These are phyloP conservation scores for Cercospora canescens DNA, from an alignment of 2,329 filamentous ascomycete genomes.

Conservation along the genomic window DNA sequence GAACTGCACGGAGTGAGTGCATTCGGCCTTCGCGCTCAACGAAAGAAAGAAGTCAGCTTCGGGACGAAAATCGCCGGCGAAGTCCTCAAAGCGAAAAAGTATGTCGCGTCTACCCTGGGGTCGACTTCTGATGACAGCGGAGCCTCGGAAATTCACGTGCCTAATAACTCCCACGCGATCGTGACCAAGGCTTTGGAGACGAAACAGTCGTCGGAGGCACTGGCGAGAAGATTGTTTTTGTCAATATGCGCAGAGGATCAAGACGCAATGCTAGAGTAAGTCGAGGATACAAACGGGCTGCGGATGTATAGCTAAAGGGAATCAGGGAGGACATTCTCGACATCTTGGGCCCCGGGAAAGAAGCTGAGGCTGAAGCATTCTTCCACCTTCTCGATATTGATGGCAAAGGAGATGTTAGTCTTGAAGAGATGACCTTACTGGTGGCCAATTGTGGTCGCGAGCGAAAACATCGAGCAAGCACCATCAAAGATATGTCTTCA, in stretches of 20 bases:
- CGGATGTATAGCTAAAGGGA: background rate
- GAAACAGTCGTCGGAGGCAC: constrained; percentile 30
- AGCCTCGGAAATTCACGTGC: constrained; percentile 74
- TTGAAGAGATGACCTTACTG: constrained; percentile 35
- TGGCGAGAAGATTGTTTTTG: constrained; percentile 36
- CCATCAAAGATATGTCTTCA: constrained; percentile 36
- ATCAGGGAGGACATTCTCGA: constrained; percentile 24
- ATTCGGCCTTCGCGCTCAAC: constrained; percentile 48
- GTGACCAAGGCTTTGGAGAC: constrained; percentile 33
- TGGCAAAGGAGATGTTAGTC: constrained; percentile 35
- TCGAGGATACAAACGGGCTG: background rate
- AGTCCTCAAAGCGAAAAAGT: constrained; percentile 62
- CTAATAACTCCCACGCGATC: constrained; percentile 27
- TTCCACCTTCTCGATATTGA: constrained; percentile 34
- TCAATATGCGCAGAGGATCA: constrained; percentile 30
- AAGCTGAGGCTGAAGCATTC: constrained; percentile 32
- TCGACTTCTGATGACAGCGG: constrained; percentile 83
- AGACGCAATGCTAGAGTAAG: constrained; percentile 24
- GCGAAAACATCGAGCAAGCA: constrained; percentile 30
- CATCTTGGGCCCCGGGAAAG: constrained; percentile 28
- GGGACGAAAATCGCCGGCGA: constrained; percentile 49
- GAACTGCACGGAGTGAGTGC: constrained; percentile 72
- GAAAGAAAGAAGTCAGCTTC: constrained; percentile 55
- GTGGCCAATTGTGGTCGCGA: constrained; percentile 31
- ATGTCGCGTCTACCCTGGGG: constrained; percentile 78